These are phyloP conservation scores for Prunus salicina DNA, from an alignment of 306 rosid genomes.

Conservation along the genomic window DNA sequence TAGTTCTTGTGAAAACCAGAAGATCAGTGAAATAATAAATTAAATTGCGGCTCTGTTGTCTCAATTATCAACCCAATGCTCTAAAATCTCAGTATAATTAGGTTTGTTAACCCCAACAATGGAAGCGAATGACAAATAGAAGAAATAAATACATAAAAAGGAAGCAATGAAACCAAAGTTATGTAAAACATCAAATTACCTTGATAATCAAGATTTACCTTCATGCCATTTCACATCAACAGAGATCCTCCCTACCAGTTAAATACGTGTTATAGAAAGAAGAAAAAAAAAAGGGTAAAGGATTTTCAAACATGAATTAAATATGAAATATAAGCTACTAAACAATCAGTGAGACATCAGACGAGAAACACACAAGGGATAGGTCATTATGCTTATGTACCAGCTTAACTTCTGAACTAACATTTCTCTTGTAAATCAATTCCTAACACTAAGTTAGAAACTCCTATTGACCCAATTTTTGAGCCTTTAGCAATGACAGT, in stretches of 20 bases:
- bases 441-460: not conserved
- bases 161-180: not conserved
- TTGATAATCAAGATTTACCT: conserved; percentile 26
- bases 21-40: not conserved
- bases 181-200: conserved; percentile 16
- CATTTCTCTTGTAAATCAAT: not conserved
- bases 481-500: not conserved
- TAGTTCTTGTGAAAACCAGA: conserved; percentile 4
- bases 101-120: not conserved
- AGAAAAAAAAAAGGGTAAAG: not conserved
- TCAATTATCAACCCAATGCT: no score
- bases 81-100: not conserved
- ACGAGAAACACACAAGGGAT: not conserved
- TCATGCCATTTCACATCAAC: conserved; percentile 28
- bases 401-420: not conserved
- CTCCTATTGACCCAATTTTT: not conserved
- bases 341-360: not conserved
- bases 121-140: not conserved
- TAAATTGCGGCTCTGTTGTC: not conserved
- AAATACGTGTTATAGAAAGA: conserved; percentile 4
- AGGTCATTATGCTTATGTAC: no score
- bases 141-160: not conserved
- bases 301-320: not conserved
- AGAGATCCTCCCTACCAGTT: conserved; percentile 14
- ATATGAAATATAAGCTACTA: not conserved